Base-by-base conservation (phyloP, 2,329 filamentous ascomycete species). In the Botrytis paeoniae region DNA sequence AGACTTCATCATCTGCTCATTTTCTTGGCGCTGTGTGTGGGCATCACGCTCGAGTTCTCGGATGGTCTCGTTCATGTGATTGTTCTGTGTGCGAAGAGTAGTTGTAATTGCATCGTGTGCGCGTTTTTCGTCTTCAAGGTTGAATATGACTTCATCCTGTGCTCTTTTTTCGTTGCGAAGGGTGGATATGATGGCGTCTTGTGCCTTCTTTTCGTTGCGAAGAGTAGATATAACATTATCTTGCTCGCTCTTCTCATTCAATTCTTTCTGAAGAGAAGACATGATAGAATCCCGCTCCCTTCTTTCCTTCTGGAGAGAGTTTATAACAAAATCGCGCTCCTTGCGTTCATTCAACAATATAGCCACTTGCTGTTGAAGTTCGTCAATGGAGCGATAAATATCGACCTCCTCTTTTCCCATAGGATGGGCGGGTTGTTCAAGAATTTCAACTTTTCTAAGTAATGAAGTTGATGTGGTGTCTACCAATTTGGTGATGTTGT, bases 341-440 rank as follows among this genome's bases (percentile, higher is more conserved):
- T 68, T 68, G 20, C 65, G 65, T 32, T 68, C 65, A 25, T 68
- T 68, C 65, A 68, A 57, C 37, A 68, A 57, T 37, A 68, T 32
- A 25, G 65, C 48, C 48, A 68, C 65, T 57, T 68, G 65, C 37
- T 68, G 65, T 43, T 68, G 65, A 57, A 68, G 65, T 57, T 68
- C 65, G 25, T 68, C 65, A 41, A 68, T 68, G 25, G 65, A 57
- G 39, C 65, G 65, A 57, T 68, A 68, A 4, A 68, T 68, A 18
- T 68, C 65, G 48, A 68, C 48, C 25, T 68, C 65, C n/a, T 68
- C 65, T 68, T 57, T 68, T 16, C 65, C 48, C 65, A 68, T 68
- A 3, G 65, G 65, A 16, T 32, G 35, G 6, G 65, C 37, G 37
- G 48, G 65, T 41, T 68, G 65, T 37, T 57, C 35, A 43, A 68